phyloP scores from a whole-genome alignment of 2,329 filamentous ascomycete genomes.

The Daldinia sp. region DNA sequence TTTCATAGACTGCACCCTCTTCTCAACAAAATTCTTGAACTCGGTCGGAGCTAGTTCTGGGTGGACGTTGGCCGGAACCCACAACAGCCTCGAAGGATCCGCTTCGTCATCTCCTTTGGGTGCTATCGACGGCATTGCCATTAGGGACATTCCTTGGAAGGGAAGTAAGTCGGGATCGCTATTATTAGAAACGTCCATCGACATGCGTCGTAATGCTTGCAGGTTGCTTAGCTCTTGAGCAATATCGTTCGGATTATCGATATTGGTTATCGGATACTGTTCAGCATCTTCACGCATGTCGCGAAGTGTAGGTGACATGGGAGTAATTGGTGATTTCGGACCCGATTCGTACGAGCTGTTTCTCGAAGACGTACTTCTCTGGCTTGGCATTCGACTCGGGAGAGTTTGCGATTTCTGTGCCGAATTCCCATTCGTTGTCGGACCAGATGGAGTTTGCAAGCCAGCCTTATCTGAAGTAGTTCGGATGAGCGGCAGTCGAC shows the following conservation, averaged over 20 bases:
- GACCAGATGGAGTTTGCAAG: slow-evolving; percentile 37
- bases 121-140: slow-evolving; percentile 76
- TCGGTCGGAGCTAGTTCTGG: slow-evolving; percentile 94
- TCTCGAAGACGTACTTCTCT: slow-evolving; percentile 46
- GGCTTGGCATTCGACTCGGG: slow-evolving; percentile 51
- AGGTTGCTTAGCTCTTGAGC: slow-evolving; percentile 92
- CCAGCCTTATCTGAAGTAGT: slow-evolving; percentile 57
- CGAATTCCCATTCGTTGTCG: slow-evolving; percentile 45
- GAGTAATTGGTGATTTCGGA: slow-evolving; percentile 45
- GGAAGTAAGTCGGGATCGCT: slow-evolving; percentile 79
- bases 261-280: slow-evolving; percentile 86
- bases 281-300: slow-evolving; percentile 70
- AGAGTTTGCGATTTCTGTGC: slow-evolving; percentile 57
- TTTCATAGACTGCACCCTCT: slow-evolving; percentile 88
- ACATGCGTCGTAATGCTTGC: slow-evolving; percentile 89
- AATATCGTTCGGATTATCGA: slow-evolving; percentile 87
- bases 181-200: slow-evolving; percentile 86
- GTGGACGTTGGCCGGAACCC: slow-evolving; percentile 94
- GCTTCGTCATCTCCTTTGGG: slow-evolving; percentile 79
- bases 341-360: slow-evolving; percentile 51
- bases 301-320: slow-evolving; percentile 62
- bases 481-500: slow-evolving; percentile 54
- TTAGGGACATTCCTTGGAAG: slow-evolving; percentile 69
- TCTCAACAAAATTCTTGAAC: slow-evolving; percentile 96
- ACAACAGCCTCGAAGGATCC: slow-evolving; percentile 87